Conservation (phyloP, 805 yeast species). For the Monosporozyma yasuniensis region DNA sequence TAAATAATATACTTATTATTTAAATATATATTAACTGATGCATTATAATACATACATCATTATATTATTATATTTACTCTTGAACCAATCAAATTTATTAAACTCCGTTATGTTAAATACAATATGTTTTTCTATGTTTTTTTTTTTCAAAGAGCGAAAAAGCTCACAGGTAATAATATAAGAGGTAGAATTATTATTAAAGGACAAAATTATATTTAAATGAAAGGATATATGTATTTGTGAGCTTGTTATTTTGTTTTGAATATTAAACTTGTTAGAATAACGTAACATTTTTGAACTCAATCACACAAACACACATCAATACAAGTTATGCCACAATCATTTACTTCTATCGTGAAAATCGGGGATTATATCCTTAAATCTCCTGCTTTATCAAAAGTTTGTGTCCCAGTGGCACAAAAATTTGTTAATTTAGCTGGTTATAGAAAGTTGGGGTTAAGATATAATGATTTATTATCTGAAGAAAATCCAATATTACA, state of each 20-base stretch:
- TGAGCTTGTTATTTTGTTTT: too few relatives aligned
- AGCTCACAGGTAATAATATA: neutral
- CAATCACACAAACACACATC: neutral
- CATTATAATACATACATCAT: neutral
- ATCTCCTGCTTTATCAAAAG: constrained; percentile 66
- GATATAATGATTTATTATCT: constrained; percentile 74
- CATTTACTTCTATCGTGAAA: constrained; percentile 62
- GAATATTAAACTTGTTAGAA: too few relatives aligned
- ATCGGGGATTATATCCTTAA: constrained; percentile 71
- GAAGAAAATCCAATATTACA: constrained; percentile 86
- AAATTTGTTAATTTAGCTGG: constrained; percentile 70
- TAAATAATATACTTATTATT: neutral
- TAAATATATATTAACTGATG: neutral
- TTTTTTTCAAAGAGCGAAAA: neutral
- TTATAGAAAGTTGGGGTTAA: constrained; percentile 90
- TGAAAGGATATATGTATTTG: too few relatives aligned
- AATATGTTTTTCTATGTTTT: neutral
- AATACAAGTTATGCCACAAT: constrained; percentile 28
- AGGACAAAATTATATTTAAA: too few relatives aligned
- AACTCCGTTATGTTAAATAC: neutral
- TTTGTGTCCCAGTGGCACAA: constrained; percentile 73
- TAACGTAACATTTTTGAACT: too few relatives aligned
- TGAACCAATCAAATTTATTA: neutral
- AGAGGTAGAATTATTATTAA: too few relatives aligned
- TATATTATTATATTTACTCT: neutral